Evolutionary conservation across 176 grass and related monocot genomes (phyloP).

Genomic region (Microstegium vimineum): DNA sequence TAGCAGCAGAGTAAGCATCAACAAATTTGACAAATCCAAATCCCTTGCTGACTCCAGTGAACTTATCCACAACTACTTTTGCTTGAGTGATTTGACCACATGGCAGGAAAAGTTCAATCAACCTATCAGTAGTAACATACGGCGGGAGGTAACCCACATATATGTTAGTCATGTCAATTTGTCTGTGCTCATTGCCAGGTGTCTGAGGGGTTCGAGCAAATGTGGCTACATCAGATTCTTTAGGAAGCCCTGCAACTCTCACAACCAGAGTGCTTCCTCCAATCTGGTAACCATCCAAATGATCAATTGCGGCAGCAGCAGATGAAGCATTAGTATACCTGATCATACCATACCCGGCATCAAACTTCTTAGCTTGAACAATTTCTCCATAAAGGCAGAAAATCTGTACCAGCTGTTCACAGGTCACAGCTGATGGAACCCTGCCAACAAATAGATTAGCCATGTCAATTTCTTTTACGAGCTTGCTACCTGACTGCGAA

Average conservation of each 20-base stretch:
- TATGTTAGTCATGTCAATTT: conserved; percentile 54
- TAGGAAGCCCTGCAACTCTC: conserved; percentile 30
- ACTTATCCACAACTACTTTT: conserved; percentile 42
- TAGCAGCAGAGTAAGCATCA: conserved; percentile 43
- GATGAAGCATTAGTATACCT: conserved; percentile 37
- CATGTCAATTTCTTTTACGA: conserved; percentile 47
- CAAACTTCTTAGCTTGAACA: conserved; percentile 44
- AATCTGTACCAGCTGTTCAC: conserved; percentile 46
- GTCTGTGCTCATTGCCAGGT: conserved; percentile 7
- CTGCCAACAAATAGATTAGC: conserved; percentile 50
- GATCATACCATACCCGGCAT: conserved; percentile 55
- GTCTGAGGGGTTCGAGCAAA: conserved; percentile 5
- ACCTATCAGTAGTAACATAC: conserved; percentile 35
- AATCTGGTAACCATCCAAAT: conserved; percentile 62
- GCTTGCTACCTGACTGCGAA: conserved; percentile 24
- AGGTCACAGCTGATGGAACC: conserved; percentile 43
- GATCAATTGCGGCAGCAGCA: conserved; percentile 41
- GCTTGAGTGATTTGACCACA: conserved; percentile 56
- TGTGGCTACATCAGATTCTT: background rate
- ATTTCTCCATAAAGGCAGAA: conserved; percentile 61
- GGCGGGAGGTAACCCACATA: conserved; percentile 48
- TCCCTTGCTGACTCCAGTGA: conserved; percentile 60
- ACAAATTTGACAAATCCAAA: conserved; percentile 68
- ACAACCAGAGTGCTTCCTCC: conserved; percentile 60
- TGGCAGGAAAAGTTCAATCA: conserved; percentile 49